Percentiles rank a stretch among this genome's conserved stretches.
These are phyloP conservation scores for Cochliopodium minus DNA, from an alignment of 208 protist genomes.

Conservation along the genomic window DNA sequence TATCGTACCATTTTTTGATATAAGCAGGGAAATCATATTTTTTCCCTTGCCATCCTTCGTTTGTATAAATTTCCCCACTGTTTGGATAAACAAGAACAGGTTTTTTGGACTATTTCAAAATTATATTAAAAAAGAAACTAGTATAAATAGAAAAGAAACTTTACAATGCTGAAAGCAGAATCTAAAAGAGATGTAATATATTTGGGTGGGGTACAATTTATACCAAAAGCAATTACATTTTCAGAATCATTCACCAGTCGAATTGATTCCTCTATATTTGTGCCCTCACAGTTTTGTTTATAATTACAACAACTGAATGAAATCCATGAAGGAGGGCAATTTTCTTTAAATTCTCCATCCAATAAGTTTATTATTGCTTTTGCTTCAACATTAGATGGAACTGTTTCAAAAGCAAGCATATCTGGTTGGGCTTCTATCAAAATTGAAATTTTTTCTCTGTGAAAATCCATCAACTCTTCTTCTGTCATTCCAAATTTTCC, in stretches of 20 bases:
- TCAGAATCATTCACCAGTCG: conserved; percentile 20
- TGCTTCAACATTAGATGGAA: conserved; percentile 33
- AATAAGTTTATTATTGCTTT: conserved; percentile 32
- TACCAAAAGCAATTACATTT: conserved; percentile 30
- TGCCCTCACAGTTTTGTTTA: conserved; percentile 28
- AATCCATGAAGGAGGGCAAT: conserved; percentile 32
- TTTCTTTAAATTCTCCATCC: conserved; percentile 30
- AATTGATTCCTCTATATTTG: conserved; percentile 22
- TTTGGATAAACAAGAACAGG: conserved; percentile 44
- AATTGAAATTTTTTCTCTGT: conserved; percentile 32
- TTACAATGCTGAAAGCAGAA: too few species aligned
- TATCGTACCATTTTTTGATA: conserved; percentile 15
- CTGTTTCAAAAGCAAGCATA: conserved; percentile 43
- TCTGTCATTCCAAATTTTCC: conserved; percentile 27
- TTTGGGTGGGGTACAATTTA: conserved; percentile 39
- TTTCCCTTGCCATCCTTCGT: conserved; percentile 20
- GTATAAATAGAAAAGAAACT: too few species aligned
- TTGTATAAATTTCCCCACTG: conserved; percentile 34
- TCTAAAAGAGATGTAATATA: conserved; percentile 16
- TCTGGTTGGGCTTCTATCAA: conserved; percentile 34
- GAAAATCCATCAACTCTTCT: conserved; percentile 33
- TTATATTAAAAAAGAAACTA: too few species aligned
- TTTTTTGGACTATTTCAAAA: conserved; percentile 23
- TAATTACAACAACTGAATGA: conserved; percentile 10
- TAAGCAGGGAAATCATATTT: conserved; percentile 18